A percentile compares a stretch with the other conserved stretches of the same genome.
Evolutionary conservation across 2,329 filamentous ascomycete species (phyloP).

Genomic region (Truncatella angustata): DNA sequence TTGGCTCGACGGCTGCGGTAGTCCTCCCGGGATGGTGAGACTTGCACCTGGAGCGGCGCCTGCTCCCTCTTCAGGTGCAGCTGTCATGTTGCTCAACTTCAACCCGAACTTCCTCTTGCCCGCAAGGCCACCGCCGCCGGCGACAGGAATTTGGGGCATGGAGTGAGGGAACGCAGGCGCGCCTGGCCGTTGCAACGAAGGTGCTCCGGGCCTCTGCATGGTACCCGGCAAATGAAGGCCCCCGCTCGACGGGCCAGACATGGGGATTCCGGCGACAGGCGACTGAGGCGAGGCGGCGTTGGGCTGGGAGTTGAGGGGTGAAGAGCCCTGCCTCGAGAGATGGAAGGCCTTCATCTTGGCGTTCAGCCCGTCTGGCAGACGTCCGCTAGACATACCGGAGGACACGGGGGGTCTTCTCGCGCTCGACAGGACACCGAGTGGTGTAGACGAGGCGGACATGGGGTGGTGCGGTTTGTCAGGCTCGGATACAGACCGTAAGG

Average conservation of each 20-base stretch:
- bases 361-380: conserved; percentile 42
- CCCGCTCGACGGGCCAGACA: conserved; percentile 22
- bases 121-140: conserved; percentile 44
- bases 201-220: conserved; percentile 17
- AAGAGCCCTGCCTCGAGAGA: conserved; percentile 42
- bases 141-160: conserved; percentile 45
- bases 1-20: conserved; percentile 27
- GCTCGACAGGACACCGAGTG: conserved; percentile 71
- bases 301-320: conserved; percentile 26
- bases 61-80: conserved; percentile 20
- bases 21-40: conserved; percentile 3
- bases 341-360: conserved; percentile 48
- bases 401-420: conserved; percentile 52
- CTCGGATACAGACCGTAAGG: conserved; percentile 59
- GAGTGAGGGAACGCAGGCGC: conserved; percentile 52
- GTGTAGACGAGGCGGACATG: conserved; percentile 83
- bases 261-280: conserved; percentile 25
- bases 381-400: conserved; percentile 37
- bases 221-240: too few relatives aligned
- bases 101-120: conserved; percentile 62
- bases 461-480: conserved; percentile 43
- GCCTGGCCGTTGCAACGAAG: conserved; percentile 44
- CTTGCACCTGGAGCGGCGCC: not conserved
- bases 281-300: conserved; percentile 28
- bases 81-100: conserved; percentile 55